Evolutionary conservation across 768 basidiomycete genomes (phyloP).

Genomic region (Boletus eberwhitei): DNA sequence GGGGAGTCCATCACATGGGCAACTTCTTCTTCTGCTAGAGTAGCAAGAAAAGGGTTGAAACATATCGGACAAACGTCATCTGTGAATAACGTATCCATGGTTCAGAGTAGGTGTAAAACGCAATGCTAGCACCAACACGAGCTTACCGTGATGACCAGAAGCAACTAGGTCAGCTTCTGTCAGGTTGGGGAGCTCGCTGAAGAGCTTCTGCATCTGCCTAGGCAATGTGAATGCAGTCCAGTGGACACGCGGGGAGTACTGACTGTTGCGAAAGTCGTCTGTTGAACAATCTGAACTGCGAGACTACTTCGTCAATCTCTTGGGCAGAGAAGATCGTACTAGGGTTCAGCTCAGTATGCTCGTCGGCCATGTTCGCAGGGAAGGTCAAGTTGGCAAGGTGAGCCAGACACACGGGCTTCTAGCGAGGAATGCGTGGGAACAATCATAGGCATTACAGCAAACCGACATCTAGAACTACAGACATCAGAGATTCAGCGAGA

Average conservation of each 20-base stretch:
- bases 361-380: constrained; percentile 20
- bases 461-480: constrained; percentile 23
- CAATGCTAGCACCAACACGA: neutral
- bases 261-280: constrained; percentile 29
- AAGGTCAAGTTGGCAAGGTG: neutral
- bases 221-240: constrained; percentile 7
- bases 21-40: constrained; percentile 72
- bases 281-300: constrained; percentile 28
- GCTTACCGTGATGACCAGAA: constrained; percentile 46
- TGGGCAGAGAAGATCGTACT: constrained; percentile 19
- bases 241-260: neutral
- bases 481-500: constrained; percentile 30
- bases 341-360: constrained; percentile 9
- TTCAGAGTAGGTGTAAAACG: neutral
- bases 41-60: constrained; percentile 61
- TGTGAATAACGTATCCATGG: constrained; percentile 24
- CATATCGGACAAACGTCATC: constrained; percentile 78
- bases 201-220: constrained; percentile 38
- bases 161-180: constrained; percentile 47
- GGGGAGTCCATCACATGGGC: constrained; percentile 77
- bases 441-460: constrained; percentile 22
- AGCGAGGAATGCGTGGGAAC: constrained; percentile 27
- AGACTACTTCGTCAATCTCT: constrained; percentile 30
- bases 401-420: constrained; percentile 7
- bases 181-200: constrained; percentile 46